Percentiles rank a stretch among this genome's conserved stretches.
Conservation (phyloP, 2,329 filamentous ascomycete genomes). For the Botrytis pseudocinerea region DNA sequence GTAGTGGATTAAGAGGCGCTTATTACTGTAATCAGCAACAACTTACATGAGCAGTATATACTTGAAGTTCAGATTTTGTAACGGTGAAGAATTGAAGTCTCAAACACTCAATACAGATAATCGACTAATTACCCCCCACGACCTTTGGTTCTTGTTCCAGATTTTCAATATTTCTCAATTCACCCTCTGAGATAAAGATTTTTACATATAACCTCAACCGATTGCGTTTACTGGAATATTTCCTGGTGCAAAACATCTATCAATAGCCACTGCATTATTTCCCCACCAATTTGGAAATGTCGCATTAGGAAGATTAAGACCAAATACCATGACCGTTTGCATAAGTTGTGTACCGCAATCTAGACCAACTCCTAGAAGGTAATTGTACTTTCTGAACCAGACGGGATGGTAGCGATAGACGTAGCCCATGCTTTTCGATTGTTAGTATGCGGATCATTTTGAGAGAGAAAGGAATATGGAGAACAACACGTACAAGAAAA, state of each 20-base stretch:
- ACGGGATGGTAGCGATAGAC: constrained; percentile 39
- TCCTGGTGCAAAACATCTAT: constrained; percentile 37
- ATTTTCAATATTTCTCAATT: not conserved
- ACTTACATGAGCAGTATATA: not conserved
- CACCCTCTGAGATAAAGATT: not conserved
- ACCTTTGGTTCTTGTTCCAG: not conserved
- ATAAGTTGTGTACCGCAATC: constrained; percentile 68
- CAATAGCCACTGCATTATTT: constrained; percentile 31
- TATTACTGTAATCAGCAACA: not conserved
- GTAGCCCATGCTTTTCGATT: constrained; percentile 11
- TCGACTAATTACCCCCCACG: not conserved
- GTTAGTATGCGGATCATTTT: not conserved
- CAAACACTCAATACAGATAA: not conserved
- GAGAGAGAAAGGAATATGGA: not conserved
- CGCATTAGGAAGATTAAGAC: constrained; percentile 37
- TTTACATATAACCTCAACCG: not conserved
- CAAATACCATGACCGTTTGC: constrained; percentile 70
- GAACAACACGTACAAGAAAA: constrained; percentile 33
- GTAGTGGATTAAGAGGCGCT: not conserved
- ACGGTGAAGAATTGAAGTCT: not conserved
- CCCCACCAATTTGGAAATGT: constrained; percentile 41
- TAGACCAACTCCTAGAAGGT: constrained; percentile 71
- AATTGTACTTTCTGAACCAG: constrained; percentile 80
- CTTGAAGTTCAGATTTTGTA: not conserved
- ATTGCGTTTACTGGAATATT: constrained; percentile 5